Conservation (phyloP, 148 eudicot genomes). For the Fagopyrum esculentum region DNA sequence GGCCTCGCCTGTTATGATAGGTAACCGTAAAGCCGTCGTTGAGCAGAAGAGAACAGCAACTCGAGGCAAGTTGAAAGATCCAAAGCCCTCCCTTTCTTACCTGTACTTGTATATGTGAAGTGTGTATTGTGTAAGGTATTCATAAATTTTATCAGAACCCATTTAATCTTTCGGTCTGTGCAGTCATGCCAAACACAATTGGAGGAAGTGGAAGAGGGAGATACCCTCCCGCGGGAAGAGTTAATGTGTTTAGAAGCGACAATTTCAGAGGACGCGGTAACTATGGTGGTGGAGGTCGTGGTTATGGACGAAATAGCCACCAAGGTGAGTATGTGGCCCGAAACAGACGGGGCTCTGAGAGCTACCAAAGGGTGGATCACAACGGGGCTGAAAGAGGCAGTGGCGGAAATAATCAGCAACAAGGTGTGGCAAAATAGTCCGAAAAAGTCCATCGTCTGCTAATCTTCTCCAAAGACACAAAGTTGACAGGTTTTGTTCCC, state of each 20-base stretch:
- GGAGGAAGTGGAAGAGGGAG: constrained; percentile 47
- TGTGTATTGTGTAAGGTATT: too few relatives aligned
- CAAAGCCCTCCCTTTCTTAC: not conserved
- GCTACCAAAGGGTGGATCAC: constrained; percentile 47
- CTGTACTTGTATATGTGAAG: not conserved
- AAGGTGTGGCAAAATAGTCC: constrained; percentile 20
- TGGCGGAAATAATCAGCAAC: constrained; percentile 1
- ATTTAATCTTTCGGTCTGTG: constrained; percentile 9
- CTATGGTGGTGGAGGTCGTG: constrained; percentile 39
- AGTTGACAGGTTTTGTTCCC: constrained; percentile 10
- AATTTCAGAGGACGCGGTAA: constrained; percentile 29
- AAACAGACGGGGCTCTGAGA: constrained; percentile 34
- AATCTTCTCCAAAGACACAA: constrained; percentile 4
- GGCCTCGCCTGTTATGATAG: constrained; percentile 53
- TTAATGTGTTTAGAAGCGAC: constrained; percentile 41
- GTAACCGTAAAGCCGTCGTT: constrained; percentile 37
- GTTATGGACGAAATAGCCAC: constrained; percentile 26
- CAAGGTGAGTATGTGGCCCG: constrained; percentile 35
- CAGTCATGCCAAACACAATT: constrained; percentile 21
- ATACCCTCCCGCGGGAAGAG: constrained; percentile 36
- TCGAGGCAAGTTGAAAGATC: constrained; percentile 38
- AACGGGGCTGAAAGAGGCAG: constrained; percentile 24
- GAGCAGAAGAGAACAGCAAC: constrained; percentile 66
- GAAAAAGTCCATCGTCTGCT: not conserved
- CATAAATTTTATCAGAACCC: not conserved